These are phyloP conservation scores for Didymella sp. DNA, from an alignment of 2,329 filamentous ascomycete species.

Conservation along the genomic window DNA sequence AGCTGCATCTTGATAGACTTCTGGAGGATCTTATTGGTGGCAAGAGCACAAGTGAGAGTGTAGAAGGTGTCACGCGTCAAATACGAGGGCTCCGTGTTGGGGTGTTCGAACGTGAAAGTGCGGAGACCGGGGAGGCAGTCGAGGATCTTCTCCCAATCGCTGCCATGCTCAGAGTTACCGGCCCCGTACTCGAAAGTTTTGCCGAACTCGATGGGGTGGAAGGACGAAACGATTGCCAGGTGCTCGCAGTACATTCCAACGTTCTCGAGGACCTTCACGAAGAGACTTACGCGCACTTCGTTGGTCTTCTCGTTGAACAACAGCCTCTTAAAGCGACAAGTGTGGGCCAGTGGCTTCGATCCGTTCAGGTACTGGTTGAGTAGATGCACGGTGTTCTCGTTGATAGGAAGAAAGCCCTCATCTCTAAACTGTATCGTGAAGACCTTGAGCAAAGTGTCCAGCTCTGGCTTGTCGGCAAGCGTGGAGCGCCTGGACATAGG, in stretches of 20 bases:
- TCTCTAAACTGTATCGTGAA: slow-evolving; percentile 14
- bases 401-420: slow-evolving; percentile 22
- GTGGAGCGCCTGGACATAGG: slow-evolving; percentile 21
- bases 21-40: background rate
- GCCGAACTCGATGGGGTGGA: slow-evolving; percentile 22
- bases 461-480: slow-evolving; percentile 22
- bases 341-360: slow-evolving; percentile 21
- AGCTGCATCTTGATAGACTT: background rate
- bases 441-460: slow-evolving; percentile 20
- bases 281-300: slow-evolving; percentile 15
- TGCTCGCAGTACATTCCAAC: slow-evolving; percentile 25
- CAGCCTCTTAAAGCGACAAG: slow-evolving; percentile 22
- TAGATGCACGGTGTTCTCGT: slow-evolving; percentile 6
- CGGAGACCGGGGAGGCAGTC: slow-evolving; percentile 24
- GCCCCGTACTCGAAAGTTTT: slow-evolving; percentile 18
- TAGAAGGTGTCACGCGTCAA: slow-evolving; percentile 17
- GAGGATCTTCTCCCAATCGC: slow-evolving; percentile 28
- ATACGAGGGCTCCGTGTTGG: background rate
- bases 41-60: slow-evolving; percentile 16
- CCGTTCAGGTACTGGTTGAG: slow-evolving; percentile 23
- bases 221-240: slow-evolving; percentile 21
- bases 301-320: slow-evolving; percentile 26
- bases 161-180: slow-evolving; percentile 12
- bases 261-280: slow-evolving; percentile 17
- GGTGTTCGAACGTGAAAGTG: slow-evolving; percentile 20